Conservation (phyloP, 768 basidiomycete genomes). For the Russula brevipes region DNA sequence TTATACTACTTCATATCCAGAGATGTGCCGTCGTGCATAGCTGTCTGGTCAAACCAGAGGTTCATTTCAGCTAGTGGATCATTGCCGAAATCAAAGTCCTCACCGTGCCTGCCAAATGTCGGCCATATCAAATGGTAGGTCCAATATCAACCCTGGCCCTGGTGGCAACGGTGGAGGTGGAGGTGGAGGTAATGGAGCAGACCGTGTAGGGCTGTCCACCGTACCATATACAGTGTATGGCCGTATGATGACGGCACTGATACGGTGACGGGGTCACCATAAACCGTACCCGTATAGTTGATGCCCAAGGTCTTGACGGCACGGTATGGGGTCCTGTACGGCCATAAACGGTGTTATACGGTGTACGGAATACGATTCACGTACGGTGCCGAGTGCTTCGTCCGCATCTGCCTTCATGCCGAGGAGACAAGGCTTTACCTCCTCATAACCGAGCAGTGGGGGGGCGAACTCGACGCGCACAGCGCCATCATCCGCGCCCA, state of each 20-base stretch:
- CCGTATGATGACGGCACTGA: too few species aligned
- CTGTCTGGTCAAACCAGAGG: slow-evolving; percentile 12
- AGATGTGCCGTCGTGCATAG: slow-evolving; percentile 1
- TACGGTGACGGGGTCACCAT: too few species aligned
- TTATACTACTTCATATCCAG: slow-evolving; percentile 12
- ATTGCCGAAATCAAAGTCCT: slow-evolving; percentile 13
- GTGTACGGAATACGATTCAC: too few species aligned
- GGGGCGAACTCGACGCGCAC: slow-evolving; percentile 62
- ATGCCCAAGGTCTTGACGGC: too few species aligned
- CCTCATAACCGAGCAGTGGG: slow-evolving; percentile 67
- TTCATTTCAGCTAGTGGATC: slow-evolving; percentile 4
- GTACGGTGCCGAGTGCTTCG: slow-evolving; percentile 73
- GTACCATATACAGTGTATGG: too few species aligned
- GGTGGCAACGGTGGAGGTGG: not conserved
- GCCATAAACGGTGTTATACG: too few species aligned
- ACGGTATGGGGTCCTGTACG: too few species aligned
- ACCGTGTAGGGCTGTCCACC: too few species aligned
- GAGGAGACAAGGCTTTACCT: slow-evolving; percentile 74
- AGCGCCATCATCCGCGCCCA: too few species aligned
- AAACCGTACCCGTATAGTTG: too few species aligned
- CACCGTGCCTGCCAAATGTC: slow-evolving; percentile 7
- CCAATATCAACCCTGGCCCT: not conserved
- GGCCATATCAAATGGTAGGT: slow-evolving; percentile 13
- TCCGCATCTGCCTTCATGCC: slow-evolving; percentile 79
- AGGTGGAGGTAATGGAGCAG: slow-evolving; percentile 1